A percentile compares a stretch with the other conserved stretches of the same genome.
These are phyloP conservation scores for Pistacia vera DNA, from an alignment of 345 rosid genomes.

Conservation along the genomic window DNA sequence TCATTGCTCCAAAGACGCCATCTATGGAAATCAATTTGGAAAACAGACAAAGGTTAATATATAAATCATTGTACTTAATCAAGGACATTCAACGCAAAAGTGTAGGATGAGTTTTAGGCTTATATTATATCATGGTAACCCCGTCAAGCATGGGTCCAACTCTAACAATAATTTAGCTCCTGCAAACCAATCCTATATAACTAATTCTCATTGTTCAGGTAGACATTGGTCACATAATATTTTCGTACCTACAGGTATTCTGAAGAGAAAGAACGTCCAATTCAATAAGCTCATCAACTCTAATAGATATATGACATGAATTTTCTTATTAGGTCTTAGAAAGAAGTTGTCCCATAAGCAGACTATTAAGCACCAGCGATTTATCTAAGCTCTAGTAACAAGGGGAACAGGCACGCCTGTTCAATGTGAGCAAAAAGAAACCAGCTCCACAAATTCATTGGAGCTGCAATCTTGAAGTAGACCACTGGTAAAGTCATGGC, in stretches of 20 bases:
- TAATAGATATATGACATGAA: too few species aligned
- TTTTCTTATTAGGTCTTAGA: too few species aligned
- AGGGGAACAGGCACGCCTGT: too few species aligned
- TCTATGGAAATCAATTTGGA: constrained; percentile 35
- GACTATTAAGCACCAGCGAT: too few species aligned
- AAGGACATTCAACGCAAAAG: not conserved
- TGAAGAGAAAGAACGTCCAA: too few species aligned
- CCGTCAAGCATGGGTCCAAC: not conserved
- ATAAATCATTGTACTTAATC: not conserved
- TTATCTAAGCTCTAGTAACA: too few species aligned
- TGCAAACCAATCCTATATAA: not conserved
- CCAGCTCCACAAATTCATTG: too few species aligned
- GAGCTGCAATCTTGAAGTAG: too few species aligned
- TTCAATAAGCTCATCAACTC: too few species aligned
- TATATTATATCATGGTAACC: not conserved
- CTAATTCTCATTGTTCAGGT: not conserved
- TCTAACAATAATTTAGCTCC: not conserved
- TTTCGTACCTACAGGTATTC: not conserved
- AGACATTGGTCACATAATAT: not conserved
- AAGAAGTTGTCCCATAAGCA: too few species aligned
- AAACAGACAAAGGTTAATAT: not conserved
- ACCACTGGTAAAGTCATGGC: too few species aligned
- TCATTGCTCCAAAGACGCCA: constrained; percentile 87
- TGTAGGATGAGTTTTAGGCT: not conserved
- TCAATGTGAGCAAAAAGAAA: too few species aligned